Base-by-base conservation (phyloP, 768 basidiomycete genomes). In the Candolleomyces aberdarensis region DNA sequence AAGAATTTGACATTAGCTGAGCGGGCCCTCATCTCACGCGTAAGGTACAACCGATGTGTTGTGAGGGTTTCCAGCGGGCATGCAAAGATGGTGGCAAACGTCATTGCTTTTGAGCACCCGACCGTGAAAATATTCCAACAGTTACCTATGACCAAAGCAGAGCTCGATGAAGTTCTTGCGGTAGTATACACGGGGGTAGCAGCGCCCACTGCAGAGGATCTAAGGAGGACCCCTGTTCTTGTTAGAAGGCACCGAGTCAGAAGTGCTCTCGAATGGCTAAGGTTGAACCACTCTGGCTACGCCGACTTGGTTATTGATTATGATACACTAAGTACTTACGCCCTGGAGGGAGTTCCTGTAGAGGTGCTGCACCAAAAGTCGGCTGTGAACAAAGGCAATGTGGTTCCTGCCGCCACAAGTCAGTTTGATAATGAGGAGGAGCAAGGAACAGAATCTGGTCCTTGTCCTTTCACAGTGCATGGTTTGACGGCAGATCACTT, bases 381-480 rank as follows among this genome's bases (percentile, higher is more conserved):
- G 5, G 8, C 43, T 15, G 6, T 9, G 11, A 14, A 5, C 5
- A 26, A 56, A 29, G 39, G 22, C 11, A 59, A 59, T 32, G 50
- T 59, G 31, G 13, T 43, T 6, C 43, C 17, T 9, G 20, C 49
- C 52, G 5, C 29, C 19, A 62, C 61, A 40, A 74, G 73, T 67
- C 69, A 74, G 63, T 74, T 71, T 29, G 55, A 56, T 10, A 46
- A 19, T 17, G 55, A 56, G 6, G n/a, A 56, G 3, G 55, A 56
- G 17, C 19, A 19, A 29, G 55, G 55, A 7, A 56, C 55, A 5
- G 36, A 41, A 19, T 52, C 57, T 5, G 77, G 76, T 4, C 57
- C 61, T 7, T 77, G 76, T 65, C 63, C 75, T 0, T 77, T 79
- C 61, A 65, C 69, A 9, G 76, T 80, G 6, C 74, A 78, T 69